A percentile compares a stretch with the other conserved stretches of the same genome.
These are phyloP conservation scores for Candida methanosorbosa DNA, from an alignment of 805 yeast genomes.

Conservation along the genomic window DNA sequence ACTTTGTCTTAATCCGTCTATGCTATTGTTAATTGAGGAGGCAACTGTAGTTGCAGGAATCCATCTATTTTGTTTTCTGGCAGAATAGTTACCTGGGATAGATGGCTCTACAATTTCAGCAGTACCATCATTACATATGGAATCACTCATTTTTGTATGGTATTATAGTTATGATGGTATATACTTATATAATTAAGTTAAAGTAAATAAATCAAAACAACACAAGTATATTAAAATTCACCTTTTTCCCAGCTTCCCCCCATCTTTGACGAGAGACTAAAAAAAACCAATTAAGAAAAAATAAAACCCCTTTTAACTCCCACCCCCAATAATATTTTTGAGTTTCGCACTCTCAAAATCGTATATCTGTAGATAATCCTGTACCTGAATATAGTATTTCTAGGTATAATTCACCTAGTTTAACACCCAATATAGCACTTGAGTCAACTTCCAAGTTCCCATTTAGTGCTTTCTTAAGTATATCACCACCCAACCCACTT, in stretches of 20 bases:
- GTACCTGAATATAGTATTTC: conserved; percentile 37
- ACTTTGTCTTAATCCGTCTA: too few species aligned
- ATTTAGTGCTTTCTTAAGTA: conserved; percentile 40
- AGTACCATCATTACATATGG: conserved; percentile 5
- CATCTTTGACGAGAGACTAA: too few species aligned
- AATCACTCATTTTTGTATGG: too few species aligned
- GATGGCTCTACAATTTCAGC: conserved; percentile 33
- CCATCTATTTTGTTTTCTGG: conserved; percentile 48
- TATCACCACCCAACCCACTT: conserved; percentile 37
- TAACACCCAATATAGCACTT: conserved; percentile 31
- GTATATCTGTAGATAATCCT: conserved; percentile 33
- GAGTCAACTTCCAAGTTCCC: conserved; percentile 42
- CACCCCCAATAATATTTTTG: too few species aligned
- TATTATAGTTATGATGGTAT: too few species aligned
- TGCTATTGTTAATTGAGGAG: conserved; percentile 4
- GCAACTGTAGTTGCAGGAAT: conserved; percentile 12
- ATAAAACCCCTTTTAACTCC: too few species aligned
- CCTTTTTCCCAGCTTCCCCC: too few species aligned
- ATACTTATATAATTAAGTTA: too few species aligned
- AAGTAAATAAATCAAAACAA: too few species aligned
- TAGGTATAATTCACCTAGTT: conserved; percentile 30
- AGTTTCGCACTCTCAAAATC: conserved; percentile 14
- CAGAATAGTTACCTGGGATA: conserved; percentile 44
- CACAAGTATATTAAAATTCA: too few species aligned
- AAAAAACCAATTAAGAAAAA: too few species aligned